phyloP scores from a whole-genome alignment of 2,329 filamentous ascomycete genomes.

The Neocucurbitaria cava region DNA sequence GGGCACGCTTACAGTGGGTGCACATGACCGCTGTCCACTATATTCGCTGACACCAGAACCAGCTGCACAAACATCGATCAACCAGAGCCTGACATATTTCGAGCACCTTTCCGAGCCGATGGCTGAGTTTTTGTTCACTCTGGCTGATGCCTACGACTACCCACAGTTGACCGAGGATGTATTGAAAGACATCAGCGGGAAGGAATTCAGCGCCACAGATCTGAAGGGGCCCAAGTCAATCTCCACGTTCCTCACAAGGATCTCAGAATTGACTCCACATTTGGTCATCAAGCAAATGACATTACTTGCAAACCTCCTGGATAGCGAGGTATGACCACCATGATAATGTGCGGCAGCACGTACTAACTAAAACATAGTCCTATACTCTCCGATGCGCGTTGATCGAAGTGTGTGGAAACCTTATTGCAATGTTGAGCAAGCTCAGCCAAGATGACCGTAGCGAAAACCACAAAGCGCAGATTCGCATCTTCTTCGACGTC shows the following conservation, averaged over 20 bases:
- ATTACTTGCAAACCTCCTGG: conserved; percentile 88
- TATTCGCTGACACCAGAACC: conserved; percentile 21
- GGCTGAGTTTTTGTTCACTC: conserved; percentile 96
- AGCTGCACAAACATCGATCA: conserved; percentile 97
- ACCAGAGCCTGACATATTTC: conserved; percentile 97
- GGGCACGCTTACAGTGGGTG: conserved; percentile 88
- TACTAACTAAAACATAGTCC: conserved; percentile 60
- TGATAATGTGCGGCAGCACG: neutral
- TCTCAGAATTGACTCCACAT: conserved; percentile 89
- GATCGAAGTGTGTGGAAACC: conserved; percentile 96
- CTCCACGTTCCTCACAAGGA: conserved; percentile 88
- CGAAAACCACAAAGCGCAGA: conserved; percentile 92
- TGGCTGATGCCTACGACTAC: conserved; percentile 97
- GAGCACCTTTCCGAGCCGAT: conserved; percentile 99
- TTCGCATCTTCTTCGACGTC: conserved; percentile 96
- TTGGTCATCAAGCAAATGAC: conserved; percentile 98
- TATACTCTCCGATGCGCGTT: conserved; percentile 92
- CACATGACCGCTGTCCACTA: too few relatives aligned
- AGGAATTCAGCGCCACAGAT: conserved; percentile 97
- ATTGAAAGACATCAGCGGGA: conserved; percentile 91
- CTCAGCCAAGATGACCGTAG: conserved; percentile 79
- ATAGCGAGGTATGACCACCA: conserved; percentile 74
- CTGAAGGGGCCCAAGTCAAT: conserved; percentile 95
- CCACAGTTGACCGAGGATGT: conserved; percentile 94
- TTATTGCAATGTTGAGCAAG: conserved; percentile 88